Base-by-base conservation (phyloP, 495 filamentous ascomycete genomes). In the Trypethelium eluteriae region DNA sequence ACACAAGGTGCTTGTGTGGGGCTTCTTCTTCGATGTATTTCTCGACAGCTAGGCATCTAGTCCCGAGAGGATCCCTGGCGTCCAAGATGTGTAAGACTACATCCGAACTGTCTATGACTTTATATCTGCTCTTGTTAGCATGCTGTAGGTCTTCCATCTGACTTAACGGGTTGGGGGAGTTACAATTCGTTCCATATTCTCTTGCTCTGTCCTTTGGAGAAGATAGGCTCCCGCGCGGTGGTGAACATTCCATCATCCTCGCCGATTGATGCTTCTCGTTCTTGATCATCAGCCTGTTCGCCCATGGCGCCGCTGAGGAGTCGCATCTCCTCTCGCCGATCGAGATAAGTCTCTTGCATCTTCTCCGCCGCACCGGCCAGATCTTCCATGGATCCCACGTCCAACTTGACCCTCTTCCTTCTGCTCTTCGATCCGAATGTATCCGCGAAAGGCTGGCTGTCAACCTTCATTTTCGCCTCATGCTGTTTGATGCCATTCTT, bases 181-280 rank as follows among this genome's bases (percentile, higher is more conserved):
- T 25, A 96, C n/a, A 98, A 77, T 72, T 98, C 94, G 76, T 97
- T 97, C 92, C 92, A 98, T 70, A 98, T 98, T 62, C 94, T 82
- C 77, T 94, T 95, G 69, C 86, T 90, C 75, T 96, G 91, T 16
- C 94, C 94, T 80, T 98, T 98, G 62, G 80, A 86, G 79, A 98
- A 98, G 62, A 98, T 89, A 35, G 92, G 84, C 71, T 98, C 94
- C 67, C 88, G 82, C 32, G 93, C 90, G 53, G 85, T 87, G 2
- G 86, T 83, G 16, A 89, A 77, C 39, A 77, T 78, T 41, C 81
- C 81, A 38, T 83, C 82, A 39, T 84, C 83, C 10, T 77, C 76
- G 3, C 79, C 78, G 36, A 79, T 76, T 66, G 80, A 80, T 12
- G 70, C 71, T 12, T 67, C 65, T 34, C 57, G 76, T 38, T 86